Evolutionary conservation across 1,284 basidiomycete species (phyloP).

Genomic region (Cutaneotrichosporon mucoides): DNA sequence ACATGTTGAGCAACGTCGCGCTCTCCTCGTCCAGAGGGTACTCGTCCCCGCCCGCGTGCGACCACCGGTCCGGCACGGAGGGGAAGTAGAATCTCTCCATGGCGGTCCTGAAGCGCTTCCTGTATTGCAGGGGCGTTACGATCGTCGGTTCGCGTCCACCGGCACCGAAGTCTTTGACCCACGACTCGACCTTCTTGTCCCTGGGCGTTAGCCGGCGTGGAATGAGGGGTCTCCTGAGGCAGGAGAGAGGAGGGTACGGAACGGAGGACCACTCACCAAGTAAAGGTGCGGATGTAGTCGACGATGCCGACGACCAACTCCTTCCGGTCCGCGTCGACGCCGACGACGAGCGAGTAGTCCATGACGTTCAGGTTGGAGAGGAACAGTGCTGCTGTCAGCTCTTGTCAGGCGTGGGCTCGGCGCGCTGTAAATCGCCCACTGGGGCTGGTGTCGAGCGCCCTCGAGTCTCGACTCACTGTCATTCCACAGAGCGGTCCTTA

Average conservation of each 20-base stretch:
- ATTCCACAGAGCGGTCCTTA: conserved; percentile 85
- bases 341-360: conserved; percentile 97
- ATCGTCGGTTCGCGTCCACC: conserved; percentile 83
- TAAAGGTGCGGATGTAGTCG: conserved; percentile 51
- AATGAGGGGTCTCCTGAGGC: too few species aligned
- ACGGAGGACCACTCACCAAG: conserved; percentile 35
- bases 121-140: conserved; percentile 61
- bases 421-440: too few species aligned
- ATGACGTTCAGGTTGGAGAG: conserved; percentile 94
- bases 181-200: conserved; percentile 97
- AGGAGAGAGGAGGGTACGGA: too few species aligned
- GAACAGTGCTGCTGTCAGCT: conserved; percentile 54
- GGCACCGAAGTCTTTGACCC: conserved; percentile 89
- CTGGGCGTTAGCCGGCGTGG: too few species aligned
- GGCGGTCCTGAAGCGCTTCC: conserved; percentile 79
- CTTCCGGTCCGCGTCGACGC: conserved; percentile 75
- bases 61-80: conserved; percentile 48
- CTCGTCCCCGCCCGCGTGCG: conserved; percentile 10
- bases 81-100: conserved; percentile 82
- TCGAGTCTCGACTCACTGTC: conserved; percentile 54
- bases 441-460: too few species aligned
- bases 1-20: conserved; percentile 6
- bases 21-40: conserved; percentile 5
- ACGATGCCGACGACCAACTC: conserved; percentile 96
- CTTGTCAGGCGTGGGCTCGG: too few species aligned